A percentile compares a stretch with the other conserved stretches of the same genome.
These are phyloP conservation scores for Xerocomellus chrysenteron DNA, from an alignment of 768 basidiomycete species.

Conservation along the genomic window DNA sequence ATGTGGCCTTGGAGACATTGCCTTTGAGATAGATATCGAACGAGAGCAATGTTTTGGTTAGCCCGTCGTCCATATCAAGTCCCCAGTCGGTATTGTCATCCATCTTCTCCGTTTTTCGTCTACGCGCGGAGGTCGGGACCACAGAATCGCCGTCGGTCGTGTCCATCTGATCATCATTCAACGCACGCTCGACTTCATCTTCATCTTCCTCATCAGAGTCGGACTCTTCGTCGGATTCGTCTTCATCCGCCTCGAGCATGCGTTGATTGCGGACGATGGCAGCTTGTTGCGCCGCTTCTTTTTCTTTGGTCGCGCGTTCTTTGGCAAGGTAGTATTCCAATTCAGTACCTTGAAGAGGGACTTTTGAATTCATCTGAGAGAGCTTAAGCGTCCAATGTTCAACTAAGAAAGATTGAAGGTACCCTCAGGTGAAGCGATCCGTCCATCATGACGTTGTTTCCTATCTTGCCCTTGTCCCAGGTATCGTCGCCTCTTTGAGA, in stretches of 20 bases:
- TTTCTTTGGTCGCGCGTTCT: slow-evolving; percentile 75
- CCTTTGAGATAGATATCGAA: slow-evolving; percentile 98
- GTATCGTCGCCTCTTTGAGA: slow-evolving; percentile 76
- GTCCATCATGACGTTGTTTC: slow-evolving; percentile 81
- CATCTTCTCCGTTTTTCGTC: slow-evolving; percentile 48
- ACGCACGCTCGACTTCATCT: slow-evolving; percentile 52
- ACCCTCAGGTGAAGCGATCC: slow-evolving; percentile 68
- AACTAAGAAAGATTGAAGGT: slow-evolving; percentile 14
- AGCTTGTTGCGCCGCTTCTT: slow-evolving; percentile 83
- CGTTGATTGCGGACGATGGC: slow-evolving; percentile 78
- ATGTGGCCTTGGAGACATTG: slow-evolving; percentile 83
- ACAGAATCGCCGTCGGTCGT: slow-evolving; percentile 33
- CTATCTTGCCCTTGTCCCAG: slow-evolving; percentile 90
- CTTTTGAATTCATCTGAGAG: slow-evolving; percentile 79
- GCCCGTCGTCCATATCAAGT: slow-evolving; percentile 72
- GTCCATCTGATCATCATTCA: slow-evolving; percentile 53
- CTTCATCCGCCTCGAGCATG: slow-evolving; percentile 93
- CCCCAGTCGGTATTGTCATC: slow-evolving; percentile 64
- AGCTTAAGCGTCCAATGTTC: slow-evolving; percentile 1
- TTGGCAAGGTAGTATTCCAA: slow-evolving; percentile 77
- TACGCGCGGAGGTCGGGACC: slow-evolving; percentile 23
- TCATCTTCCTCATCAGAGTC: slow-evolving; percentile 68
- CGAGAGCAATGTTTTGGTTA: slow-evolving; percentile 72
- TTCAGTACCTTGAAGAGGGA: slow-evolving; percentile 85
- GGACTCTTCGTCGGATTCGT: slow-evolving; percentile 70